Evolutionary conservation across 2,329 filamentous ascomycete genomes (phyloP), one percentile per base, ranked within the genome.

Genomic region (Trichoderma asperellum): DNA sequence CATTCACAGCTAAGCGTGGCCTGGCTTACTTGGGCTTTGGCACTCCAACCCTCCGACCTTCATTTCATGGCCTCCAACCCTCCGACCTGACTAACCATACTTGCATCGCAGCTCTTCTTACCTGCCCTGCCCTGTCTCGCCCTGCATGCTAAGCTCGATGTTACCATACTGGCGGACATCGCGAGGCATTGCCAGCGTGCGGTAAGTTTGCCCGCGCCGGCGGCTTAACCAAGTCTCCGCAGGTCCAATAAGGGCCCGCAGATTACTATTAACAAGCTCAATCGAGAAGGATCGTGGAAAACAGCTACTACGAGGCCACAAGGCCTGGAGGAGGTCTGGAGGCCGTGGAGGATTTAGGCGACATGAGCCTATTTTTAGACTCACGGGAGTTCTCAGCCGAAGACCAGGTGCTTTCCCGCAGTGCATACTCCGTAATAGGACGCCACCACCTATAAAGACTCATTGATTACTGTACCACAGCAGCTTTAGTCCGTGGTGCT

Each of bases 231-330:
- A 67, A 58, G 64, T 40, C n/a, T 24, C 64, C 64, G 64, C 64
- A 67, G 55, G 64, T n/a, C 64, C 64, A 67, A 67, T 67, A 52
- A 59, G 64, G n/a, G 35, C 21, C 64, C 64, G 64, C 55, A 10
- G 53, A 67, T 67, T 67, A 67, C 64, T 35, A 24, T 21, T 6
- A 21, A n/a, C 21, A n/a, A 34, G 55, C 40, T 52, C 21, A n/a
- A 49, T 29, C 29, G 37, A 29, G 35, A 66, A 24, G 34, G 43
- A 27, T 66, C 63, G 53, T 66, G 53, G 27, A 18, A 47, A 2
- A 43, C 24, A 32, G 7, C 32, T 64, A 14, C 27, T 24, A 24
- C 24, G 24, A 24, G 18, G 55, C n/a, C 8, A n/a, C 27, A 32
- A 5, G 21, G n/a, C 21, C 34, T 57, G 37, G 37, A 18, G 14